Conservation (phyloP, 495 filamentous ascomycete species). For the Hypoxylon perforatum region DNA sequence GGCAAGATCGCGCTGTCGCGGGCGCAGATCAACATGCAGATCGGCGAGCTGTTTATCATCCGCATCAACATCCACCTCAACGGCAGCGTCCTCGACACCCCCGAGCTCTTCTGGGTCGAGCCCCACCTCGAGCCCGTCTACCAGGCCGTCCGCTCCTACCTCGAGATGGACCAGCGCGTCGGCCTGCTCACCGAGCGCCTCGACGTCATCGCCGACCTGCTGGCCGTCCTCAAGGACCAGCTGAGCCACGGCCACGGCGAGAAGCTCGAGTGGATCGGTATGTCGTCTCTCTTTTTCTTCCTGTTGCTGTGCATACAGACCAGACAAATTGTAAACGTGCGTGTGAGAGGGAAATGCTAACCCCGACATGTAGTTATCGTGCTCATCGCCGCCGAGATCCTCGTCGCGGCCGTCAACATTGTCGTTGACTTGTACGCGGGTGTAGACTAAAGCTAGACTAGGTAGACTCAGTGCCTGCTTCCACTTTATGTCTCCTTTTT, state of each 20-base stretch:
- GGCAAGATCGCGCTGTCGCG: slow-evolving; percentile 88
- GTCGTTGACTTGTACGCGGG: slow-evolving; percentile 93
- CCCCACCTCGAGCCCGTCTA: slow-evolving; percentile 96
- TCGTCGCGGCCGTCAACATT: slow-evolving; percentile 95
- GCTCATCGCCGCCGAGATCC: slow-evolving; percentile 93
- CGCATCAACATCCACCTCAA: slow-evolving; percentile 98
- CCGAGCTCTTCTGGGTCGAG: slow-evolving; percentile 98
- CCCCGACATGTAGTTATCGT: slow-evolving; percentile 75
- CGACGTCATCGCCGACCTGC: slow-evolving; percentile 91
- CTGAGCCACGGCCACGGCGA: slow-evolving; percentile 95
- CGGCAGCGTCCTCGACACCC: slow-evolving; percentile 95
- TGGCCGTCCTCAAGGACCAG: slow-evolving; percentile 96
- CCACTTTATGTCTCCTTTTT: not conserved
- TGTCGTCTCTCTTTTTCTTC: slow-evolving; percentile 44
- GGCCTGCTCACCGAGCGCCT: slow-evolving; percentile 87
- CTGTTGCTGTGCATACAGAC: not conserved
- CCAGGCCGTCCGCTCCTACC: slow-evolving; percentile 90
- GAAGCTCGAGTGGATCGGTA: slow-evolving; percentile 95
- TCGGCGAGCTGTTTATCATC: slow-evolving; percentile 96
- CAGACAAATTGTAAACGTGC: not conserved
- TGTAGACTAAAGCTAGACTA: slow-evolving; percentile 70
- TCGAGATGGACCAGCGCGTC: slow-evolving; percentile 98
- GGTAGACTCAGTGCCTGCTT: not conserved
- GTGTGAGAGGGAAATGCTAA: not conserved
- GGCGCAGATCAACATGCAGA: slow-evolving; percentile 95